Percentiles rank a stretch among this genome's conserved stretches.
Evolutionary conservation across 2,329 filamentous ascomycete genomes (phyloP).

Genomic region (Thielaviopsis populi): DNA sequence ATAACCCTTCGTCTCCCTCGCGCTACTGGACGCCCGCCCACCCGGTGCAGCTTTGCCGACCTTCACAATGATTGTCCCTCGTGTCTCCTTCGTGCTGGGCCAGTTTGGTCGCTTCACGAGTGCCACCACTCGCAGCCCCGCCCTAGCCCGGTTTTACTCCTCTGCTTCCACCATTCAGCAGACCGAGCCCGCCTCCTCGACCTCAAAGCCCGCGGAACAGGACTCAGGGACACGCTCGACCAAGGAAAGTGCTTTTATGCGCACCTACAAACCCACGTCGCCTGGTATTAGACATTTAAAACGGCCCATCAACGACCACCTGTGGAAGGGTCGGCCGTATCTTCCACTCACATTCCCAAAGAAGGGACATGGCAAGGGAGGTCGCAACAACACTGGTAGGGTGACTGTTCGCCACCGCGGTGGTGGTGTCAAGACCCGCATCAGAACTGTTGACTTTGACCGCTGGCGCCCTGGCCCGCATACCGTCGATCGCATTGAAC

Average conservation of each 20-base stretch:
- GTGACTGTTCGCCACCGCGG: conserved; percentile 85
- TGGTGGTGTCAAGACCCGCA: conserved; percentile 80
- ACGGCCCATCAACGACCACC: conserved; percentile 85
- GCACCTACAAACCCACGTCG: conserved; percentile 85
- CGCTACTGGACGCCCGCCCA: neutral
- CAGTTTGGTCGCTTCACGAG: conserved; percentile 13
- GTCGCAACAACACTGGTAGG: conserved; percentile 72
- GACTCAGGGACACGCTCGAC: neutral
- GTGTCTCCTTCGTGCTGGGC: conserved; percentile 14
- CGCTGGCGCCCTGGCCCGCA: conserved; percentile 68
- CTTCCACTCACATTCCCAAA: conserved; percentile 77
- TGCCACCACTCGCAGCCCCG: conserved; percentile 11
- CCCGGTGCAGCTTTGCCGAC: neutral
- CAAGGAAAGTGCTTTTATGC: conserved; percentile 33
- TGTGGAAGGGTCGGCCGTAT: conserved; percentile 85
- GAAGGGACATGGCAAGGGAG: conserved; percentile 83
- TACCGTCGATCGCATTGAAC: conserved; percentile 83
- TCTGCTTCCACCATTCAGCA: conserved; percentile 1
- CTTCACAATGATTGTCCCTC: conserved; percentile 14
- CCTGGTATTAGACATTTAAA: conserved; percentile 84
- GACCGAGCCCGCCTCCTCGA: neutral
- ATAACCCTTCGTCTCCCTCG: neutral
- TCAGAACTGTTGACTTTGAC: conserved; percentile 80
- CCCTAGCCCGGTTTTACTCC: conserved; percentile 10
- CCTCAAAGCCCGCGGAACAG: neutral